These are phyloP conservation scores for Phoma herbarum DNA, from an alignment of 2,329 filamentous ascomycete genomes.

Conservation along the genomic window DNA sequence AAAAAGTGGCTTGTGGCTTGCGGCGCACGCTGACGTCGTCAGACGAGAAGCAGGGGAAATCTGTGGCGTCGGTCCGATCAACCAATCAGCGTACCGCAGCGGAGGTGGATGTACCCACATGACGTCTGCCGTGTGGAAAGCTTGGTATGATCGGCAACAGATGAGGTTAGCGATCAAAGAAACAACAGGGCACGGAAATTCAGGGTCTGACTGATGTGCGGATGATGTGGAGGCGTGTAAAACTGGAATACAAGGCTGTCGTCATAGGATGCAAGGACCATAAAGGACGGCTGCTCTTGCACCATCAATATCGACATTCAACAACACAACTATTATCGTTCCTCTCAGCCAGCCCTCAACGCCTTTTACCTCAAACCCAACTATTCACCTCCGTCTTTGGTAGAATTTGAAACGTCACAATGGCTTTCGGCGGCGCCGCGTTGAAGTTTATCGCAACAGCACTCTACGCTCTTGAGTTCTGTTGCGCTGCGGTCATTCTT, in stretches of 20 bases:
- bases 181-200: conserved; percentile 14
- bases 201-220: conserved; percentile 16
- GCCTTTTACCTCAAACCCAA: not conserved
- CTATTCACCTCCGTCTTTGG: not conserved
- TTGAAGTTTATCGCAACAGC: conserved; percentile 76
- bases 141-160: conserved; percentile 20
- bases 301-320: not conserved
- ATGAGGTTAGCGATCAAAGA: conserved; percentile 11
- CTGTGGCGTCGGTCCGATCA: conserved; percentile 14
- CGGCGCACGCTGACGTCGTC: conserved; percentile 18
- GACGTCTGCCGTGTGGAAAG: conserved; percentile 19
- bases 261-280: conserved; percentile 15
- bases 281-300: conserved; percentile 18
- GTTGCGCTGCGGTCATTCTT: conserved; percentile 76
- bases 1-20: conserved; percentile 5
- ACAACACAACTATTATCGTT: not conserved
- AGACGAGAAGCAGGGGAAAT: not conserved
- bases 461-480: conserved; percentile 77
- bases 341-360: conserved; percentile 5
- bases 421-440: conserved; percentile 68
- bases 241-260: conserved; percentile 23
- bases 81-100: conserved; percentile 5
- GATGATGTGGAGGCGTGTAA: conserved; percentile 18
- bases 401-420: conserved; percentile 44
- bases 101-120: conserved; percentile 2